phyloP scores from a whole-genome alignment of 2,329 filamentous ascomycete species.

The Clarireedia homoeocarpa region DNA sequence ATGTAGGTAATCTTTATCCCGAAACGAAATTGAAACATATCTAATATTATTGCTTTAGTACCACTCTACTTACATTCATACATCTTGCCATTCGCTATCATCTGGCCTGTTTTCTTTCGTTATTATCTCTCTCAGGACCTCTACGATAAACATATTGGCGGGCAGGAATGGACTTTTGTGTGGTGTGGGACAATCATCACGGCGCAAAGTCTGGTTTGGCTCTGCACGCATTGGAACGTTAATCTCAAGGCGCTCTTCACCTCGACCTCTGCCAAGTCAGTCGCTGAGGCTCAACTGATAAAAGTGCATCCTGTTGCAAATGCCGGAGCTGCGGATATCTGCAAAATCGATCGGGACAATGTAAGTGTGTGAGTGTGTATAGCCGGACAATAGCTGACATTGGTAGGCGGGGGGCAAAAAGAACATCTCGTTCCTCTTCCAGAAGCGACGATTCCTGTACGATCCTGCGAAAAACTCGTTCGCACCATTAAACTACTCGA shows the following conservation, averaged over 20 bases:
- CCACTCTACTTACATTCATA: constrained; percentile 75
- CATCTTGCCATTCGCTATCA: constrained; percentile 82
- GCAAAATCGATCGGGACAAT: constrained; percentile 68
- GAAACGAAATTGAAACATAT: neutral
- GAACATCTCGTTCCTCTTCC: constrained; percentile 86
- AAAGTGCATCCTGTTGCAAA: constrained; percentile 89
- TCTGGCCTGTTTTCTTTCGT: constrained; percentile 88
- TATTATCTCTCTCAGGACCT: constrained; percentile 76
- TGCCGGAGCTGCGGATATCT: constrained; percentile 84
- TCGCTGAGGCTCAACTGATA: constrained; percentile 75
- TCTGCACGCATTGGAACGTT: constrained; percentile 97
- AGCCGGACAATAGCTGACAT: neutral
- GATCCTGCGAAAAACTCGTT: constrained; percentile 65
- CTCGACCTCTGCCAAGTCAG: constrained; percentile 57
- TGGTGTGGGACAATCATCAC: constrained; percentile 86
- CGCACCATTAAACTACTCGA: constrained; percentile 69
- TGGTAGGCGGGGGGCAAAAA: constrained; percentile 59
- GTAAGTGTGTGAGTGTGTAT: constrained; percentile 30
- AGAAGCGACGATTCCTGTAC: constrained; percentile 95
- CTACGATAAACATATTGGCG: constrained; percentile 86
- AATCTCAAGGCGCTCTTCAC: constrained; percentile 78
- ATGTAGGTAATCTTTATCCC: constrained; percentile 26
- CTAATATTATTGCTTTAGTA: constrained; percentile 11
- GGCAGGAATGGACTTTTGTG: constrained; percentile 97
- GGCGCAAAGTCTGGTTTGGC: constrained; percentile 79